These are phyloP conservation scores for Omphalotus olearius DNA, from an alignment of 1,284 basidiomycete species.

Conservation along the genomic window DNA sequence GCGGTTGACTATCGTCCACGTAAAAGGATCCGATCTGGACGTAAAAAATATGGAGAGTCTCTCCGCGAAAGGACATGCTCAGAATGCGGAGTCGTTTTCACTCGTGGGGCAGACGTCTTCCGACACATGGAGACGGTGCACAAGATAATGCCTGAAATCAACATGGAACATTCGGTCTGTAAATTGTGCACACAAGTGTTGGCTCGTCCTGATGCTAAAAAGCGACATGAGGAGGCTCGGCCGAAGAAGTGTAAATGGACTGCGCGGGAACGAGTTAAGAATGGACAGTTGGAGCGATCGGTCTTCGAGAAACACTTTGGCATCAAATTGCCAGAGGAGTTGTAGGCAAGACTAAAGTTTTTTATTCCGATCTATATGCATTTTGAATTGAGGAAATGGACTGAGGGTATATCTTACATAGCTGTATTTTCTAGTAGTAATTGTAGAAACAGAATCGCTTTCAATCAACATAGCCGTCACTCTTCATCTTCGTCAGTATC, in stretches of 20 bases:
- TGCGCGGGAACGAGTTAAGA: background rate
- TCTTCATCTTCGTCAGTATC: slow-evolving; percentile 14
- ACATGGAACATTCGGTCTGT: background rate
- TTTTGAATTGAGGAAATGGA: too few relatives aligned
- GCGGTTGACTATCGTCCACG: too few relatives aligned
- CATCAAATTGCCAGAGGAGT: too few relatives aligned
- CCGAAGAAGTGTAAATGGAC: background rate
- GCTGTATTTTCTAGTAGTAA: too few relatives aligned
- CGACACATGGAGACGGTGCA: background rate
- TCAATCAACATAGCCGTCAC: slow-evolving; percentile 4
- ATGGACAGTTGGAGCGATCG: background rate
- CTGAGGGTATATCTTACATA: too few relatives aligned
- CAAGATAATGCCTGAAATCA: background rate
- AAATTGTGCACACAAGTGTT: background rate
- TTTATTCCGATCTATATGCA: too few relatives aligned
- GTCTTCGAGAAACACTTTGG: too few relatives aligned
- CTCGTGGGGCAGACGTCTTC: background rate
- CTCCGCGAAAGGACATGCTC: background rate
- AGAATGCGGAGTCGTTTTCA: background rate
- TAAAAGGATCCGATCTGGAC: too few relatives aligned
- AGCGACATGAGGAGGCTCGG: background rate
- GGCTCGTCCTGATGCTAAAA: slow-evolving; percentile 3
- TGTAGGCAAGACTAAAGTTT: too few relatives aligned
- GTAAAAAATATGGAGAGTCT: too few relatives aligned
- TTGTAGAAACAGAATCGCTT: slow-evolving; percentile 9